These are phyloP conservation scores for Pseudogymnoascus sp. DNA, from an alignment of 2,329 filamentous ascomycete genomes.

Conservation along the genomic window DNA sequence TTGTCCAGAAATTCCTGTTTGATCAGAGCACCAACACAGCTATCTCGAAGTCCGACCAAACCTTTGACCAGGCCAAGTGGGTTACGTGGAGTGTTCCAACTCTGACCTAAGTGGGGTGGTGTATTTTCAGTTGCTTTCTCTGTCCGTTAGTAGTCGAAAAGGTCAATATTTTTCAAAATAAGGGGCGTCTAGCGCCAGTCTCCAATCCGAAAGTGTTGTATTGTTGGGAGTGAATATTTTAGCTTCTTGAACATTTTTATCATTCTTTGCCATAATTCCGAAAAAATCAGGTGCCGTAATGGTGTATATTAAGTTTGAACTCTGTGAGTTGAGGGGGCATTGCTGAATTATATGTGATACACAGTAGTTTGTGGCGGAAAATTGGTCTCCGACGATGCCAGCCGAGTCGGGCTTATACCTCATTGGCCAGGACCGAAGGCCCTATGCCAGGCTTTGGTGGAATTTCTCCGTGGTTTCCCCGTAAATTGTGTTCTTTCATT, in stretches of 20 bases:
- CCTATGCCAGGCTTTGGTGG: no score
- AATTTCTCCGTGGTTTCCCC: not conserved
- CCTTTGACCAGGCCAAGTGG: conserved; percentile 24
- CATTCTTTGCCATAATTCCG: not conserved
- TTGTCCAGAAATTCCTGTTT: conserved; percentile 40
- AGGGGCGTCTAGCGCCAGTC: not conserved
- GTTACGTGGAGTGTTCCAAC: conserved; percentile 23
- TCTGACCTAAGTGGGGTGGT: conserved; percentile 12
- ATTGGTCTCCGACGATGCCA: not conserved
- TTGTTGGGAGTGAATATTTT: not conserved
- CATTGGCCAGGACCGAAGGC: not conserved
- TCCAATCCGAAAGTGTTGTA: not conserved
- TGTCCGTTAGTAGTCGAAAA: not conserved
- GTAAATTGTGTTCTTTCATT: not conserved
- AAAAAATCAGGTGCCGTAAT: not conserved
- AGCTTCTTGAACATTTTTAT: conserved; percentile 3
- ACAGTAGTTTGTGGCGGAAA: not conserved
- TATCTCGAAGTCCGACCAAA: conserved; percentile 8
- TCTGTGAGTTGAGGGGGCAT: not conserved
- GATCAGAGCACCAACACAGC: conserved; percentile 20
- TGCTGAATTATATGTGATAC: not conserved
- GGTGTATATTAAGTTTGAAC: not conserved
- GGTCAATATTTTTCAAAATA: not conserved
- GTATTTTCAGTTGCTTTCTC: not conserved
- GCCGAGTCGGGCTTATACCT: not conserved